phyloP scores from a whole-genome alignment of 208 protist genomes.

The Trypanosoma melophagium region DNA sequence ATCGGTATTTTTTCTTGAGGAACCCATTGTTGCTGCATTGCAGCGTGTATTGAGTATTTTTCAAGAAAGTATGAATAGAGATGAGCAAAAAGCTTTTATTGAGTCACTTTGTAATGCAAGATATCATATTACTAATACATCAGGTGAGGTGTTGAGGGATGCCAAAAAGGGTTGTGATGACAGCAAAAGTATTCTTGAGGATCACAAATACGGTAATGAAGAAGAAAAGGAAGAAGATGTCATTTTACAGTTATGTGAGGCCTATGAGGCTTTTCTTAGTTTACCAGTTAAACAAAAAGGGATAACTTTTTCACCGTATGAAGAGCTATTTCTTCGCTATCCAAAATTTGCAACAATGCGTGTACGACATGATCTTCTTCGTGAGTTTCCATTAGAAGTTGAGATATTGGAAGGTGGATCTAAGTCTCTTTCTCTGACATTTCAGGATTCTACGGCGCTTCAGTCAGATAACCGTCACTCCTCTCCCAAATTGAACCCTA shows the following conservation, averaged over 20 bases:
- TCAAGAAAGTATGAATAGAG: conserved; percentile 15
- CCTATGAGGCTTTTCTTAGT: conserved; percentile 42
- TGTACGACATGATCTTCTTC: conserved; percentile 42
- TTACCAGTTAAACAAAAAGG: conserved; percentile 16
- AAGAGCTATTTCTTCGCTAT: conserved; percentile 30
- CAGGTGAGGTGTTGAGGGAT: not conserved
- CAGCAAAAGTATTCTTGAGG: not conserved
- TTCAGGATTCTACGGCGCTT: not conserved
- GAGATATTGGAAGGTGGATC: not conserved
- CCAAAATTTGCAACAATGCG: conserved; percentile 41
- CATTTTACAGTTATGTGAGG: conserved; percentile 31
- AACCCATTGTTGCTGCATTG: conserved; percentile 50
- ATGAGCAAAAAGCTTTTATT: conserved; percentile 30
- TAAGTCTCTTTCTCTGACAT: not conserved
- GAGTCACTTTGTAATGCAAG: conserved; percentile 14
- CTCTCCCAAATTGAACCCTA: not conserved
- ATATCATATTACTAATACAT: not conserved
- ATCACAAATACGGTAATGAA: not conserved
- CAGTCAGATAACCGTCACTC: not conserved
- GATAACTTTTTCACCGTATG: conserved; percentile 8
- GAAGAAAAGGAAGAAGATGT: not conserved
- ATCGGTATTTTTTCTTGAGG: conserved; percentile 42
- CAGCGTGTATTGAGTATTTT: conserved; percentile 36
- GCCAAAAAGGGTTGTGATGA: not conserved
- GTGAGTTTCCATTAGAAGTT: conserved; percentile 27